phyloP scores from a whole-genome alignment of 116 monocot genomes.

The Thalassia testudinum region DNA sequence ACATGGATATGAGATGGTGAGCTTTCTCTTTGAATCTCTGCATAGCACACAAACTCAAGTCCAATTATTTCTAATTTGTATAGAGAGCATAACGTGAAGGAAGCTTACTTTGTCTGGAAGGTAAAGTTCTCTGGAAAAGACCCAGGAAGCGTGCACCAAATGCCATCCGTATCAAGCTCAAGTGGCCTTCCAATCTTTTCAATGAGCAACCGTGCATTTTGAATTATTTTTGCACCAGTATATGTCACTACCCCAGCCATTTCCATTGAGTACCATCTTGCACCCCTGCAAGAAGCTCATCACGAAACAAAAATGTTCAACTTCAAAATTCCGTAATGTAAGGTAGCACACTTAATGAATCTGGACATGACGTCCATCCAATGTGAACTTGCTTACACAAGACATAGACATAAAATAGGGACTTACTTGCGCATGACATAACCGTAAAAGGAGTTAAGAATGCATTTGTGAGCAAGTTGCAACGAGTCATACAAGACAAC shows the following conservation, averaged over 20 bases:
- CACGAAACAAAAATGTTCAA: background rate
- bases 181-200: conserved; percentile 94
- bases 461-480: conserved; percentile 98
- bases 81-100: background rate
- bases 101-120: conserved; percentile 65
- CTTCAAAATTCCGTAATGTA: background rate
- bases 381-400: background rate
- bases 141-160: conserved; percentile 98
- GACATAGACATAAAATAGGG: background rate
- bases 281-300: conserved; percentile 47
- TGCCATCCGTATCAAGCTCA: conserved; percentile 98
- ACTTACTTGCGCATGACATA: conserved; percentile 99
- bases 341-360: background rate
- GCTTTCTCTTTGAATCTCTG: conserved; percentile 67
- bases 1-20: conserved; percentile 93
- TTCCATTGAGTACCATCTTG: conserved; percentile 99
- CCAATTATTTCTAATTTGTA: background rate
- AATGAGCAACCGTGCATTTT: conserved; percentile 90
- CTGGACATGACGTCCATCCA: background rate
- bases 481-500: conserved; percentile 97
- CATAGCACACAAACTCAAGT: background rate
- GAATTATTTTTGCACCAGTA: conserved; percentile 98
- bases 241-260: conserved; percentile 99
- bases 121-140: conserved; percentile 98
- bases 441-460: conserved; percentile 98